These are phyloP conservation scores for Russula compacta DNA, from an alignment of 768 basidiomycete species.

Conservation along the genomic window DNA sequence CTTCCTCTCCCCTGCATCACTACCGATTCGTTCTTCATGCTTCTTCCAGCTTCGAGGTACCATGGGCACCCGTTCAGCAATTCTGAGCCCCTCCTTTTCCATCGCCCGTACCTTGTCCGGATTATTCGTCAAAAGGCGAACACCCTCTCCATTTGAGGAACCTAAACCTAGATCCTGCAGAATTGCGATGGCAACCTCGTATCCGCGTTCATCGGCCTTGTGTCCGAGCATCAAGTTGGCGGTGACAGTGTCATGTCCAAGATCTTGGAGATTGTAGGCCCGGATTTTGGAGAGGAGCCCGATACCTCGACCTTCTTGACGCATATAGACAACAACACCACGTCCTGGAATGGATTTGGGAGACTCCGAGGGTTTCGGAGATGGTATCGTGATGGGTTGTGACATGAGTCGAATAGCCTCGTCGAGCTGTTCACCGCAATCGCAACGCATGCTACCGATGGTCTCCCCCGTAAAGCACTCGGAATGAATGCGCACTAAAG, in stretches of 20 bases:
- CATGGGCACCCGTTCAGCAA: slow-evolving; percentile 88
- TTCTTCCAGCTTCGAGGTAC: slow-evolving; percentile 80
- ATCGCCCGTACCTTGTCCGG: slow-evolving; percentile 92
- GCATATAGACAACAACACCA: slow-evolving; percentile 89
- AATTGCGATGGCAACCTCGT: slow-evolving; percentile 87
- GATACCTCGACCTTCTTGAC: slow-evolving; percentile 97
- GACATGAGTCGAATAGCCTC: slow-evolving; percentile 91
- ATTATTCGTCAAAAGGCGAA: slow-evolving; percentile 90
- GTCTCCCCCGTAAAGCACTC: slow-evolving; percentile 99
- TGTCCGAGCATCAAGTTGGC: slow-evolving; percentile 95
- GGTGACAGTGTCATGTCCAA: slow-evolving; percentile 97
- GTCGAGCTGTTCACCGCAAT: slow-evolving; percentile 97
- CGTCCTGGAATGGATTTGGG: slow-evolving; percentile 62
- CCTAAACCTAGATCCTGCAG: slow-evolving; percentile 79
- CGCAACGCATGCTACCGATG: slow-evolving; percentile 95
- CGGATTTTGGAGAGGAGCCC: slow-evolving; percentile 91
- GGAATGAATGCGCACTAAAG: slow-evolving; percentile 91
- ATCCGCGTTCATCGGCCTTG: slow-evolving; percentile 86
- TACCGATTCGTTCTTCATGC: slow-evolving; percentile 23
- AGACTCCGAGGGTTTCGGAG: slow-evolving; percentile 25
- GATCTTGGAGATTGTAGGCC: slow-evolving; percentile 95
- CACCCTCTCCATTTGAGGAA: slow-evolving; percentile 42
- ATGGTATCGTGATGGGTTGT: slow-evolving; percentile 47
- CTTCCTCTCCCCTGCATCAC: slow-evolving; percentile 31
- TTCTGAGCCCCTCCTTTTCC: slow-evolving; percentile 68